Evolutionary conservation across 306 rosid genomes (phyloP).

Genomic region (Quercus engelmannii): DNA sequence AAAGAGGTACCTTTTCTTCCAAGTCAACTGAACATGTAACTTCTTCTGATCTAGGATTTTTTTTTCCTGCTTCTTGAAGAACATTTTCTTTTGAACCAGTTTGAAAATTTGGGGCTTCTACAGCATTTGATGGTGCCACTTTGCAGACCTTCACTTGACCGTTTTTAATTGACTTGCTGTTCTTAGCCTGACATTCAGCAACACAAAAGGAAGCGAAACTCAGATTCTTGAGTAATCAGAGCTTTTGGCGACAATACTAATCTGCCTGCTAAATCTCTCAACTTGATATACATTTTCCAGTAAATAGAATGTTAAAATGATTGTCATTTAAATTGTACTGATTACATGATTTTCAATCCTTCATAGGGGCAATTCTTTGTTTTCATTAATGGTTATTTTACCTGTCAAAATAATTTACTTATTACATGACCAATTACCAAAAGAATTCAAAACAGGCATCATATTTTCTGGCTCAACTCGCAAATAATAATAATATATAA

Average conservation of each 20-base stretch:
- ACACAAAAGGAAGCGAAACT: conserved; percentile 2
- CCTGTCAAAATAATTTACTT: neutral
- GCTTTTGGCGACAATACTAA: neutral
- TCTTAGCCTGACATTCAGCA: conserved; percentile 49
- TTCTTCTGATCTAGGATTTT: conserved; percentile 34
- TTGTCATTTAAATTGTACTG: neutral
- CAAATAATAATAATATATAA: no score
- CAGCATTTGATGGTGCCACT: conserved; percentile 28
- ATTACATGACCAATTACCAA: neutral
- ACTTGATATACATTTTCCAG: neutral
- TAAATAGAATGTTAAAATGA: neutral
- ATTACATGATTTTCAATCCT: neutral
- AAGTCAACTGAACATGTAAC: conserved; percentile 13
- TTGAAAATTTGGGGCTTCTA: conserved; percentile 13
- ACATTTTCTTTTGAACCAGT: conserved; percentile 31
- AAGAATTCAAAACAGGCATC: neutral
- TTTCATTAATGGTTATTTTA: no score
- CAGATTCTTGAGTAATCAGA: conserved; percentile 3
- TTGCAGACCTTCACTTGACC: conserved; percentile 33
- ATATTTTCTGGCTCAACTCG: neutral
- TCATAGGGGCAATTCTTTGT: no score
- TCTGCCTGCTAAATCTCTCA: neutral
- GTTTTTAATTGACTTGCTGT: conserved; percentile 36
- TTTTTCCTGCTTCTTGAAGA: conserved; percentile 18
- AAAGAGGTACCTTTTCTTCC: conserved; percentile 28